These are phyloP conservation scores for Naganishia onofrii DNA, from an alignment of 768 basidiomycete species.

Conservation along the genomic window DNA sequence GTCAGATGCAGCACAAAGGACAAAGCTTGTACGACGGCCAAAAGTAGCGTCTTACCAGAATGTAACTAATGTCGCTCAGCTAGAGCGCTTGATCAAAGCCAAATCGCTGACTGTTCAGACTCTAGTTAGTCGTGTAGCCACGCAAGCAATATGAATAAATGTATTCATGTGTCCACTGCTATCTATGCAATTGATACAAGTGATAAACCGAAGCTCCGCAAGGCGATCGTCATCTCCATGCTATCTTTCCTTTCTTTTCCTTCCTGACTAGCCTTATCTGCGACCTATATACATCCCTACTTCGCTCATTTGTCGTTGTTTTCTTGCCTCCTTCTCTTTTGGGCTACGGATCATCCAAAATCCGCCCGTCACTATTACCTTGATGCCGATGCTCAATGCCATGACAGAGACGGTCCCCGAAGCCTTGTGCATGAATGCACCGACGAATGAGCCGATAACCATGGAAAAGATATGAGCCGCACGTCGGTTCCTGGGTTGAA, in stretches of 20 bases:
- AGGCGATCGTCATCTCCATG: neutral
- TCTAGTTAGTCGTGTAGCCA: constrained; percentile 12
- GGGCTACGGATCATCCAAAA: constrained; percentile 1
- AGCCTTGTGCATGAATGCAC: constrained; percentile 8
- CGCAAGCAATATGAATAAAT: neutral
- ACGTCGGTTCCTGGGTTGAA: constrained; percentile 5
- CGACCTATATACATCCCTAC: neutral
- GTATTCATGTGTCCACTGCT: no score
- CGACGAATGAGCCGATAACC: neutral
- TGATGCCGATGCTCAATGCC: neutral
- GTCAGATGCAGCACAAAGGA: neutral
- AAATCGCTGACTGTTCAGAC: constrained; percentile 28
- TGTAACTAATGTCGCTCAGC: constrained; percentile 24
- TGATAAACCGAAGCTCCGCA: no score
- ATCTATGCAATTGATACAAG: no score
- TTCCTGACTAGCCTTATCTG: no score
- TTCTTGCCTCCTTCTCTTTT: neutral
- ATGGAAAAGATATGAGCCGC: neutral
- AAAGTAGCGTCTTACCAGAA: constrained; percentile 7
- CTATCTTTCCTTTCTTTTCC: neutral
- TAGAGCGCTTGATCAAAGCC: constrained; percentile 30
- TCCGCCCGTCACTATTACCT: neutral
- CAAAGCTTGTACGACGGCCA: neutral
- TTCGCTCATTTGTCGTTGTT: neutral
- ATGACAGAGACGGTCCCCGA: neutral